Conservation (phyloP, 306 rosid genomes). For the Prunus fruticosa region DNA sequence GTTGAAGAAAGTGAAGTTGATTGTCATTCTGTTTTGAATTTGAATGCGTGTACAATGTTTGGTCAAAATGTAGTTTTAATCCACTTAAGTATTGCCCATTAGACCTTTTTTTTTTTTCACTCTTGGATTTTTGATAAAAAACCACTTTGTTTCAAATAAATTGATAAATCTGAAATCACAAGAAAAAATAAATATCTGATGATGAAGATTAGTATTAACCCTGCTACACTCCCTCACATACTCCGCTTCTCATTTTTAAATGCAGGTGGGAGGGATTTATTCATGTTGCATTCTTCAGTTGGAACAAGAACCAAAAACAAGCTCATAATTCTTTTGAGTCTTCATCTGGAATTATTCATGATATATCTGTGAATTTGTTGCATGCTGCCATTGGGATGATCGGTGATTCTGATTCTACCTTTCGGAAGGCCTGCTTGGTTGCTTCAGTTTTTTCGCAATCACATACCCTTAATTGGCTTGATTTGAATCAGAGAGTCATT, state of each 20-base stretch:
- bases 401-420: constrained; percentile 47
- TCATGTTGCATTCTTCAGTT: constrained; percentile 61
- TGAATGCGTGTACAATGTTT: background rate
- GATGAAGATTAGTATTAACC: background rate
- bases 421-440: constrained; percentile 78
- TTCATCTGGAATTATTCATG: constrained; percentile 33
- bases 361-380: constrained; percentile 43
- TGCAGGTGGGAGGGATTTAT: constrained; percentile 88
- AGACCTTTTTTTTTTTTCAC: too few species aligned
- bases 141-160: background rate
- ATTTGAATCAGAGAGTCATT: constrained; percentile 36
- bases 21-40: background rate
- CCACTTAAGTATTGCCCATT: background rate
- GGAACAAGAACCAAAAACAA: constrained; percentile 46
- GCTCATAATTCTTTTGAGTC: constrained; percentile 23
- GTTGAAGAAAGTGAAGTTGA: constrained; percentile 4
- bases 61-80: background rate
- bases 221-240: background rate
- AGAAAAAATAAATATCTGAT: background rate
- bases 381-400: constrained; percentile 63
- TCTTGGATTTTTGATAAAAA: background rate
- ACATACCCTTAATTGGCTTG: constrained; percentile 36
- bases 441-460: constrained; percentile 42
- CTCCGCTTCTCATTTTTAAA: constrained; percentile 10
- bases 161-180: background rate